phyloP scores from a whole-genome alignment of 768 basidiomycete species.

The Coprinopsis cinerea region DNA sequence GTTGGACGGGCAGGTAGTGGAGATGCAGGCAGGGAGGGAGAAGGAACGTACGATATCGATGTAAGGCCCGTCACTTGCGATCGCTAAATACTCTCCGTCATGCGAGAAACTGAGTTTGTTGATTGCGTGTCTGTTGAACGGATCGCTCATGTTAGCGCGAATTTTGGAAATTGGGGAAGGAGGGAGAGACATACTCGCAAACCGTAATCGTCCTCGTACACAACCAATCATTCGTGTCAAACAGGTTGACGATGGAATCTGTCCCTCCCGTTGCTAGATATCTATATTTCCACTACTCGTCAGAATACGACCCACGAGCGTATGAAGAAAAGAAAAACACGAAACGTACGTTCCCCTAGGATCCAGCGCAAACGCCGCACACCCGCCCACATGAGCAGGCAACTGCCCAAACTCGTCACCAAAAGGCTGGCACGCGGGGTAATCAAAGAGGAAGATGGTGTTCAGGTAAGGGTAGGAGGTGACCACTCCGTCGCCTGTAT shows the following conservation, averaged over 20 bases:
- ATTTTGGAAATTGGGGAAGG: no score
- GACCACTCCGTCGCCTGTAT: constrained; percentile 66
- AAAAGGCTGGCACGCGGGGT: no score
- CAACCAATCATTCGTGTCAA: constrained; percentile 78
- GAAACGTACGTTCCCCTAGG: constrained; percentile 61
- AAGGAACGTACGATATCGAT: constrained; percentile 68
- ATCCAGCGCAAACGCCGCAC: constrained; percentile 68
- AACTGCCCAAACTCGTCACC: constrained; percentile 41
- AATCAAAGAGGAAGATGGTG: constrained; percentile 63
- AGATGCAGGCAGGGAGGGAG: no score
- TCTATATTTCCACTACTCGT: constrained; percentile 25
- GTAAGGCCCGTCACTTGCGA: constrained; percentile 64
- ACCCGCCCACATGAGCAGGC: constrained; percentile 81
- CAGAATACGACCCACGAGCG: no score
- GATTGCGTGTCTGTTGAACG: constrained; percentile 68
- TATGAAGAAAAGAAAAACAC: background rate
- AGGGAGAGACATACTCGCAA: constrained; percentile 60
- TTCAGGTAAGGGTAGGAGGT: constrained; percentile 60
- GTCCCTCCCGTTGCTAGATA: constrained; percentile 77
- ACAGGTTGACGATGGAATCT: constrained; percentile 80
- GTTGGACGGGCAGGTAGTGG: no score
- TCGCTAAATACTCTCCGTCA: constrained; percentile 79
- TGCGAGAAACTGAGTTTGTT: constrained; percentile 73
- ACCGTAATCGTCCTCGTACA: constrained; percentile 68
- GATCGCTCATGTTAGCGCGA: no score